These are phyloP conservation scores for Conoideocrella luteorostrata DNA, from an alignment of 2,329 filamentous ascomycete species.

Conservation along the genomic window DNA sequence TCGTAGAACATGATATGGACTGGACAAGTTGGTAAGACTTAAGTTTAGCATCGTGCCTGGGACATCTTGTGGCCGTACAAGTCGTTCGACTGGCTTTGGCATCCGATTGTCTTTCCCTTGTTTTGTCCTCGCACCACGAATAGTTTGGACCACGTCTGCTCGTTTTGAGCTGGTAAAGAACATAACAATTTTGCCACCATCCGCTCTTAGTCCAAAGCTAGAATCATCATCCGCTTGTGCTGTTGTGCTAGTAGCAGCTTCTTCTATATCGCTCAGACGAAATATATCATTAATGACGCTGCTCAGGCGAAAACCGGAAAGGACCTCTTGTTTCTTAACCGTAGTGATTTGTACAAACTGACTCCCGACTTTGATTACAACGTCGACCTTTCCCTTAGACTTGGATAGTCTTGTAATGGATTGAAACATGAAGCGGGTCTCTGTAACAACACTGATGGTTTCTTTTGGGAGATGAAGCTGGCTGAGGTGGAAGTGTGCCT, in stretches of 20 bases:
- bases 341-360: constrained; percentile 67
- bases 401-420: constrained; percentile 60
- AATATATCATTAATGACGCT: constrained; percentile 66
- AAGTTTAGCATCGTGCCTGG: constrained; percentile 63
- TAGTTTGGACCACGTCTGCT: constrained; percentile 55
- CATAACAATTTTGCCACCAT: constrained; percentile 66
- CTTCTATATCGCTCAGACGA: constrained; percentile 60
- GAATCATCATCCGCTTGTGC: constrained; percentile 60
- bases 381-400: constrained; percentile 64
- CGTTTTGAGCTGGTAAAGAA: constrained; percentile 64
- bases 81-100: constrained; percentile 56
- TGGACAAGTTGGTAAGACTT: constrained; percentile 60
- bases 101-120: constrained; percentile 56
- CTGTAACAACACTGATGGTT: constrained; percentile 61
- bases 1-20: constrained; percentile 52
- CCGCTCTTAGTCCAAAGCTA: constrained; percentile 60
- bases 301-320: constrained; percentile 54
- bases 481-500: constrained; percentile 59
- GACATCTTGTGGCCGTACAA: constrained; percentile 64
- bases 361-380: constrained; percentile 61
- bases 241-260: constrained; percentile 48
- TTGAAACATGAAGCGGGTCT: constrained; percentile 60
- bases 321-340: constrained; percentile 61
- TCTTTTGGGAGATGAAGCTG: constrained; percentile 63
- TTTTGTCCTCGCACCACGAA: constrained; percentile 57